phyloP scores from a whole-genome alignment of 352 stramenopile genomes.

The Pythium graminicola region DNA sequence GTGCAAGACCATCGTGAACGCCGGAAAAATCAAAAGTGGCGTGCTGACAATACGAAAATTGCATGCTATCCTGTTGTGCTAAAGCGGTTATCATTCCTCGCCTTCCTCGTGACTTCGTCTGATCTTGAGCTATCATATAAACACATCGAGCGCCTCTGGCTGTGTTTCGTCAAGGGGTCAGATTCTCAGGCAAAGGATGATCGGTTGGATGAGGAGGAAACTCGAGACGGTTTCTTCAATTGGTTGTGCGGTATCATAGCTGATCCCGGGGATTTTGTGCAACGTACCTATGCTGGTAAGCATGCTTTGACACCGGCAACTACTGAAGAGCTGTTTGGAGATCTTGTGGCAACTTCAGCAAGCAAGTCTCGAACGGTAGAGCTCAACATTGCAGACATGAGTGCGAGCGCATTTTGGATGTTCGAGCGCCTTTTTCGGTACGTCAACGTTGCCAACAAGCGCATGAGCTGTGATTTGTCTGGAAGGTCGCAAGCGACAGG shows the following conservation, averaged over 20 bases:
- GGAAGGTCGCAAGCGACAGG: background rate
- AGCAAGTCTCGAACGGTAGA: conserved; percentile 10
- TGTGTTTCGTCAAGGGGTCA: conserved; percentile 34
- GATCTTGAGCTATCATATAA: conserved; percentile 61
- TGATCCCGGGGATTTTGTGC: conserved; percentile 63
- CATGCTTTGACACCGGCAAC: conserved; percentile 39
- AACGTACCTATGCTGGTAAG: conserved; percentile 54
- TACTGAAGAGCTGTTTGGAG: conserved; percentile 21
- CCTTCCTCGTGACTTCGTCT: conserved; percentile 65
- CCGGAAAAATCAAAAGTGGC: background rate
- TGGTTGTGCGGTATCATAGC: conserved; percentile 66
- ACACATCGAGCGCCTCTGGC: conserved; percentile 54
- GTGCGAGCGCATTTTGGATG: conserved; percentile 16
- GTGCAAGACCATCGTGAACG: conserved; percentile 1
- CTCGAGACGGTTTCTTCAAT: conserved; percentile 54
- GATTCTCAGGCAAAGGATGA: background rate
- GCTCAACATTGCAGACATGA: conserved; percentile 17
- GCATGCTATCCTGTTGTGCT: conserved; percentile 4
- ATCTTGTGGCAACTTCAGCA: conserved; percentile 4
- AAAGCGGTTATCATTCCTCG: conserved; percentile 64
- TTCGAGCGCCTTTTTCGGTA: conserved; percentile 33
- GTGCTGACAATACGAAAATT: background rate
- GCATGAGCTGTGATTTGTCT: conserved; percentile 15
- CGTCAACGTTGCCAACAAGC: conserved; percentile 22
- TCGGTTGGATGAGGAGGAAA: background rate